Percentiles rank a stretch among this genome's conserved stretches.
These are phyloP conservation scores for Hymenoscyphus salicellus DNA, from an alignment of 2,329 filamentous ascomycete species.

Conservation along the genomic window DNA sequence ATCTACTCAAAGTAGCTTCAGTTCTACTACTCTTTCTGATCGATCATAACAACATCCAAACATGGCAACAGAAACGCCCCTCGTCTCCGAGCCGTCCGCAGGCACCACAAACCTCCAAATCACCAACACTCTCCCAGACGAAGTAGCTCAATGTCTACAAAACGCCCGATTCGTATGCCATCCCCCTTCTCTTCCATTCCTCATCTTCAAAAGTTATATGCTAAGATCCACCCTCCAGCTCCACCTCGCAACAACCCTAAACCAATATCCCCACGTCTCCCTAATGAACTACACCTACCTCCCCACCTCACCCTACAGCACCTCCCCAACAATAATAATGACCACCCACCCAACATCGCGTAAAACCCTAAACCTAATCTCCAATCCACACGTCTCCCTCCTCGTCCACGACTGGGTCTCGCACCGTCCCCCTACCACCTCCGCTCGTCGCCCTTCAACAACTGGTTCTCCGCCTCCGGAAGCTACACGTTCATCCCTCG, in stretches of 20 bases:
- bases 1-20: background rate
- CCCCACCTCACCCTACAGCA: slow-evolving; percentile 66
- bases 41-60: background rate
- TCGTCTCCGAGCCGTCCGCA: slow-evolving; percentile 73
- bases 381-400: slow-evolving; percentile 84
- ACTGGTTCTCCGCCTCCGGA: slow-evolving; percentile 56
- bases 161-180: slow-evolving; percentile 85
- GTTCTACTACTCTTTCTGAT: background rate
- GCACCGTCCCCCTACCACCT: slow-evolving; percentile 77
- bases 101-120: slow-evolving; percentile 64
- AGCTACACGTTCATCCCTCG: slow-evolving; percentile 71
- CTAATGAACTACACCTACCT: slow-evolving; percentile 99
- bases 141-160: slow-evolving; percentile 86
- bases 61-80: slow-evolving; percentile 51
- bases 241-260: slow-evolving; percentile 86
- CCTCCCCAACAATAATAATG: slow-evolving; percentile 86
- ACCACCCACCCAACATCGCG: slow-evolving; percentile 78
- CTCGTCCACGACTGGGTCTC: slow-evolving; percentile 99
- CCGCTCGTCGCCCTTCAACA: slow-evolving; percentile 57
- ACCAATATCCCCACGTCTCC: slow-evolving; percentile 83
- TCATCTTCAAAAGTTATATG: slow-evolving; percentile 6
- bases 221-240: slow-evolving; percentile 57
- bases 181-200: slow-evolving; percentile 12
- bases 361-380: slow-evolving; percentile 76
- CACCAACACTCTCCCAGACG: slow-evolving; percentile 69